Base-by-base conservation (phyloP, 495 filamentous ascomycete species). In the Margaritispora aquatica region DNA sequence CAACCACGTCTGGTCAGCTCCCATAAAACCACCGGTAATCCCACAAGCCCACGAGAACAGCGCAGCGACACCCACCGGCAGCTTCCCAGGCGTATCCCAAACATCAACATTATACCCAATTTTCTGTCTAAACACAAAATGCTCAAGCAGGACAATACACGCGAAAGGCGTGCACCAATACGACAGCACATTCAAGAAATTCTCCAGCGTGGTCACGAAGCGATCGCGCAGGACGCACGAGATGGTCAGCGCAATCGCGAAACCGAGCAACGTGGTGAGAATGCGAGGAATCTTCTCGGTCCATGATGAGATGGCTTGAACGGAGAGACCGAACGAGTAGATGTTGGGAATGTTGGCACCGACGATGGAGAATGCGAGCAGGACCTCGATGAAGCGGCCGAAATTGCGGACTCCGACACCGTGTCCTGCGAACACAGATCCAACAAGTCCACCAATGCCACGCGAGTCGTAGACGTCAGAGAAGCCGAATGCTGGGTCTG, bases 401-500 rank as follows among this genome's bases (percentile, higher is more conserved):
- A 64, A 1, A 82, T 82, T 52, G 79, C 73, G 26, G 84, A 68
- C 62, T 81, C 76, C 4, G 66, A 59, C 34, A 20, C 54, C 38
- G 19, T 48, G 44, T 13, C 54, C 54, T 19, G n/a, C 26, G 21
- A 57, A 57, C 2, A 47, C 54, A 7, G 54, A 20, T 55, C 80
- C 71, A 51, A 87, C 70, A 15, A 85, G 65, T 51, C 79, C 77
- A 24, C 84, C 84, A 22, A 86, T 74, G 11, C 83, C 82, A 31
- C 71, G 56, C 0, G 74, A 67, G 63, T 85, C 82, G 1, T 77
- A 71, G 15, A 68, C 71, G 0, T 60, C 63, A 1, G 46, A 2
- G 47, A 58, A 58, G 41, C 24, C 24, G 22, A 34, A 57, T 57
- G 75, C 71, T 1, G 73, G 67, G 24, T 78, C 77, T 53, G 70